Base-by-base conservation (phyloP, 768 basidiomycete species). In the Phaffia tasmanica region DNA sequence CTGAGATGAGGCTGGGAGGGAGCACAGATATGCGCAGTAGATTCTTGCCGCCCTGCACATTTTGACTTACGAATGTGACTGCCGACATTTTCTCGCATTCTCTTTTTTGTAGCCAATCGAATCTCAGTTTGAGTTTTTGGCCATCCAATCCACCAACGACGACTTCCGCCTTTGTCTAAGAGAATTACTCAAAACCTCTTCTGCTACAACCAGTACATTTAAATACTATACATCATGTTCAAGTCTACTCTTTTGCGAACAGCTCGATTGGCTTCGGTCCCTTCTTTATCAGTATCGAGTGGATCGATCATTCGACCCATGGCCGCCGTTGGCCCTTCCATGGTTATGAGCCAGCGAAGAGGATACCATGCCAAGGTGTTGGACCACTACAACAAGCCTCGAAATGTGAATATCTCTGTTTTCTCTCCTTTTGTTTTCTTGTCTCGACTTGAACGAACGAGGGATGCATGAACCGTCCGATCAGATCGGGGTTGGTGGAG, bases 301-400 rank as follows among this genome's bases (percentile, higher is more conserved):
- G 42, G 58, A 11, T 19, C 42, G 14, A 8, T 23, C 46, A 42
- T 42, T 29, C 35, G 35, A 35, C 30, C 58, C 19, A 42, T 47
- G 14, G 35, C 58, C 5, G 16, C 21, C 29, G 56, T 42, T 42
- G 35, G 35, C 11, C 35, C 35, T 42, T 42, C 35, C 35, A 42
- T 42, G 35, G 35, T 42, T 42, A 11, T 42, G 35, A 42, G 35
- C 46, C 59, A 61, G 60, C 74, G 81, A 72, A 84, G 92, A 72
- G 81, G 80, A 5, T 97, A 97, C 75, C 93, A 97, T 75, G 90
- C 93, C 77, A 95, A 97, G 74, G 94, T 98, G 59, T 90, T 77
- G 50, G 76, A 77, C 64, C 95, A 98, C 79, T 98, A 98, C 77
- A 94, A 98, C 81, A 85, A 83, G 78, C 95, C 95, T 71, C 85